phyloP scores from a whole-genome alignment of 768 basidiomycete species.

The Crassisporium funariophilum region DNA sequence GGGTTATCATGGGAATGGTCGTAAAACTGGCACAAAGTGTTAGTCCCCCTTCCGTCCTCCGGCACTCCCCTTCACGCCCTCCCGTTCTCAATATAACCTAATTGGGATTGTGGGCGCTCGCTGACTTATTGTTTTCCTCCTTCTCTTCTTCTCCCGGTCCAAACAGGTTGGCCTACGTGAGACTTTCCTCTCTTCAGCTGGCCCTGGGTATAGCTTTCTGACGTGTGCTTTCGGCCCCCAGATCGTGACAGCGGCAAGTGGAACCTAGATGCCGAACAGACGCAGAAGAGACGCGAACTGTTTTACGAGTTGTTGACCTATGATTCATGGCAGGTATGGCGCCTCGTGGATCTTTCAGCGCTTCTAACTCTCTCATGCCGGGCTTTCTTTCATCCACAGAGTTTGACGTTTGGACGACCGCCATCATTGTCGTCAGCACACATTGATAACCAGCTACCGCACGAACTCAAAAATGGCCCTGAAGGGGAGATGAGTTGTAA shows the following conservation, averaged over 20 bases:
- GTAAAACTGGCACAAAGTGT: slow-evolving; percentile 74
- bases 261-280: slow-evolving; percentile 58
- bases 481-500: slow-evolving; percentile 66
- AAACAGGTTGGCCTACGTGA: slow-evolving; percentile 67
- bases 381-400: slow-evolving; percentile 41
- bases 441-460: slow-evolving; percentile 56
- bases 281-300: slow-evolving; percentile 57
- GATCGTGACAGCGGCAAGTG: slow-evolving; percentile 72
- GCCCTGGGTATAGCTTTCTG: slow-evolving; percentile 5
- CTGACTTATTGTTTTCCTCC: slow-evolving; percentile 17
- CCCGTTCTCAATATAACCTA: too few species aligned
- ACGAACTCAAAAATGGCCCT: slow-evolving; percentile 43
- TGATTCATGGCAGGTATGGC: slow-evolving; percentile 68
- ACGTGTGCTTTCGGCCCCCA: slow-evolving; percentile 21
- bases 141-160: too few species aligned
- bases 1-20: slow-evolving; percentile 71
- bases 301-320: slow-evolving; percentile 70
- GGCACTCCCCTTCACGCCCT: slow-evolving; percentile 26
- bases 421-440: slow-evolving; percentile 63
- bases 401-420: slow-evolving; percentile 70
- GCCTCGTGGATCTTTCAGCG: neutral
- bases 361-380: slow-evolving; percentile 1
- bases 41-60: slow-evolving; percentile 22
- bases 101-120: slow-evolving; percentile 12
- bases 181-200: slow-evolving; percentile 23